Evolutionary conservation across 306 rosid species (phyloP), one percentile per base, ranked within the genome.

Genomic region (Myrica gale): DNA sequence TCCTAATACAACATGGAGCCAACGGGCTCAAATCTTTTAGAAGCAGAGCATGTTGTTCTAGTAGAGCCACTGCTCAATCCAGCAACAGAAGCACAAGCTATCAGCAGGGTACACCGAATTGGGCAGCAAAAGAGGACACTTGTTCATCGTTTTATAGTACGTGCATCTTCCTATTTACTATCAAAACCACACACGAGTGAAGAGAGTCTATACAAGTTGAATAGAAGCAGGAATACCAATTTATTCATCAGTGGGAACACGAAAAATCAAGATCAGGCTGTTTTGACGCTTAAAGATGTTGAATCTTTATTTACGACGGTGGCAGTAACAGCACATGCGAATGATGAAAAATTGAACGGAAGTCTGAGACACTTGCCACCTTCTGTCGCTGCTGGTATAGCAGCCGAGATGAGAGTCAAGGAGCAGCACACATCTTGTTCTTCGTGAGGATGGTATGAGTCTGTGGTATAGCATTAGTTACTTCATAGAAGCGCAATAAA

Each of bases 21-120:
- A 95, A 92, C 60, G 97, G 97, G 81, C 96, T 92, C 72, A 95
- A 95, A 95, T 86, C 97, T 95, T 74, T 80, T 92, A 65, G 98
- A 95, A 85, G 98, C 98, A 62, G 88, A 95, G 55, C 96, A 92
- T 82, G 98, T 92, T 68, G 86, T 95, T 73, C 96, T 95, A 72
- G 90, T 92, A 7, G 98, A 95, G 82, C 98, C 97, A 3, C 83
- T 95, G 46, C 97, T 95, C 67, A 95, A 95, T 83, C 98, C 97
- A 53, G 98, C 97, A 62, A 96, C 88, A 5, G 98, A 95, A 83
- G 97, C 97, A 68, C 97, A 92, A 85, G 97, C 98, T 53, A 92
- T 95, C 76, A 88, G 98, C 66, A 91, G 93, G 20, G 97, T 95
- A 10, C 98, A 92, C 81, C 96, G 97, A n/a, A 92, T 92, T 6